Base-by-base conservation (phyloP, 2,329 filamentous ascomycete species). In the Knoxdaviesia capensis region DNA sequence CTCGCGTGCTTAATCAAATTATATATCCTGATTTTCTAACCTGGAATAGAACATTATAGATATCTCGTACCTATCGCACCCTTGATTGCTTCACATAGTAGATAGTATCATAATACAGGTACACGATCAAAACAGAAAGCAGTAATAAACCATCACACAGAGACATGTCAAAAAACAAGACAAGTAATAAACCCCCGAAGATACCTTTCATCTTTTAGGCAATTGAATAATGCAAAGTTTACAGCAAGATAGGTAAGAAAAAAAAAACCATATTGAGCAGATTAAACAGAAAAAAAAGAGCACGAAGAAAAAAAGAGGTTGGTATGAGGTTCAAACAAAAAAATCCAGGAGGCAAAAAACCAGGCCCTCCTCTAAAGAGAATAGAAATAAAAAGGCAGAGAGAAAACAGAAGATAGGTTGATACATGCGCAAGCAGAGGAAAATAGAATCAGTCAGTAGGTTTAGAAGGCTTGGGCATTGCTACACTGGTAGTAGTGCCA, bases 381-480 rank as follows among this genome's bases (percentile, higher is more conserved):
- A 28, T 8, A 48, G 31, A 32, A 46, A 44, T 34, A 39, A 34
- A 42, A 43, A 31, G 42, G 34, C 32, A 37, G 34, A 40, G 41
- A 40, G 38, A 43, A 41, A 38, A 40, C 44, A 34, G 29, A 47
- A 43, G 43, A 43, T 40, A 46, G 40, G 43, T 45, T 6, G 36
- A 35, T 29, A 36, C 20, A 20, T 11, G 31, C 40, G 31, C 11
- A 10, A 39, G 29, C 33, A 32, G 34, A 33, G 40, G 42, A 44
- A 42, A 36, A 43, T 34, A 36, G 9, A 39, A 36, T 38, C 36
- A 39, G 20, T 31, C 32, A 31, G 28, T 34, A 35, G 31, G 33
- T 39, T 34, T 7, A 28, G 28, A 20, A 2, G 20, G 20, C 20
- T 20, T 20, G 20, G 20, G 20, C 20, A 20, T 20, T 20, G 20